A percentile compares a stretch with the other conserved stretches of the same genome.
phyloP scores from a whole-genome alignment of 768 basidiomycete genomes.

The Rhizopogon vesiculosus region DNA sequence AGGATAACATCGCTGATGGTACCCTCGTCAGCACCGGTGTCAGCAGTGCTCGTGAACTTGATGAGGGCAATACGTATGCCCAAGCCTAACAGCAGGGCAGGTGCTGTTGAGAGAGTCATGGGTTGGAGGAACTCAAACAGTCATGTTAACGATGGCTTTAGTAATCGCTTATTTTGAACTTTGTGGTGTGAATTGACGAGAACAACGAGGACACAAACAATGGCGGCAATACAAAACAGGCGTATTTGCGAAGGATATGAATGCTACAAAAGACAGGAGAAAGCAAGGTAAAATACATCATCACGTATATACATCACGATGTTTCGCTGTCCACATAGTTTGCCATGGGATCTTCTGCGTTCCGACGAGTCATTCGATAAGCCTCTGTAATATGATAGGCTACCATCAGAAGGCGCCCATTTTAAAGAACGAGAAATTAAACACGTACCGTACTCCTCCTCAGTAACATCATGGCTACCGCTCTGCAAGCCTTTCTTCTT shows the following conservation, averaged over 20 bases:
- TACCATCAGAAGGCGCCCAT: conserved; percentile 6
- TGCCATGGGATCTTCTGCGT: conserved; percentile 88
- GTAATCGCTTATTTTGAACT: conserved; percentile 15
- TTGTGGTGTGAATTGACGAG: conserved; percentile 12
- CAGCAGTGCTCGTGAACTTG: conserved; percentile 42
- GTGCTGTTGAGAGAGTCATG: conserved; percentile 49
- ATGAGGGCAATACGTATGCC: conserved; percentile 69
- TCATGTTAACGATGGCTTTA: conserved; percentile 7
- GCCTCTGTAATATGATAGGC: conserved; percentile 55
- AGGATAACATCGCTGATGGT: conserved; percentile 59
- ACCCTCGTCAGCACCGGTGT: conserved; percentile 22
- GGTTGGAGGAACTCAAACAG: conserved; percentile 16
- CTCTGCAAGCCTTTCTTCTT: conserved; percentile 49
- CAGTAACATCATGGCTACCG: conserved; percentile 76
- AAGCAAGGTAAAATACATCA: not conserved
- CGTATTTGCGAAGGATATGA: not conserved
- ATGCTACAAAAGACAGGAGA: conserved; percentile 1
- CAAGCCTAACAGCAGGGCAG: conserved; percentile 69
- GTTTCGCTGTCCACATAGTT: conserved; percentile 71
- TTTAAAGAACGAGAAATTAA: not conserved
- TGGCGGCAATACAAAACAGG: not conserved
- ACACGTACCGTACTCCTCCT: conserved; percentile 75
- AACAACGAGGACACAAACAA: conserved; percentile 1
- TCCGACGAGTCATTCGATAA: conserved; percentile 74
- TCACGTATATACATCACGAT: conserved; percentile 9